phyloP scores from a whole-genome alignment of 2,329 filamentous ascomycete species.

The Claviceps paspali region DNA sequence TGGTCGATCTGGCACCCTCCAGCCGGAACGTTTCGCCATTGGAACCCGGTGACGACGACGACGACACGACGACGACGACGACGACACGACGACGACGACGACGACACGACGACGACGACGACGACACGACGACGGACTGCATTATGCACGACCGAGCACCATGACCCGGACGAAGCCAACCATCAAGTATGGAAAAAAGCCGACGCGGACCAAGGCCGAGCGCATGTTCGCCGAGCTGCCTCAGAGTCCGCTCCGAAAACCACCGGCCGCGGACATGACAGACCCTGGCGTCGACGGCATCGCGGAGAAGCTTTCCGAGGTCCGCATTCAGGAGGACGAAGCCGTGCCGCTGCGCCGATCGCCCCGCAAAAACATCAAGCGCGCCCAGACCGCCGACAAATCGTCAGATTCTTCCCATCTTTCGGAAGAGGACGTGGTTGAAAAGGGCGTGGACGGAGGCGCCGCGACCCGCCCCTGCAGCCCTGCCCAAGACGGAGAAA shows the following conservation, averaged over 20 bases:
- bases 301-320: conserved; percentile 18
- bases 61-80: no score
- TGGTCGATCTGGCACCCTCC: no score
- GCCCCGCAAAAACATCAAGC: conserved; percentile 7
- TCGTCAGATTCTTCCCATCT: conserved; percentile 1
- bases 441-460: not conserved
- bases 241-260: conserved; percentile 29
- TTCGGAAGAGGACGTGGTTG: no score
- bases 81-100: no score
- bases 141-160: conserved; percentile 8
- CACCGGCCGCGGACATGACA: conserved; percentile 4
- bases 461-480: not conserved
- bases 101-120: no score
- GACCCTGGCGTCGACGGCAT: conserved; percentile 18
- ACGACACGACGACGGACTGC: no score
- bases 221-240: conserved; percentile 37
- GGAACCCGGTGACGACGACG: no score
- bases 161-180: conserved; percentile 30
- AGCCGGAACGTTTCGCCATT: no score
- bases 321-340: conserved; percentile 15
- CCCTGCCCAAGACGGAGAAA: conserved; percentile 6
- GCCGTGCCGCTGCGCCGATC: conserved; percentile 5
- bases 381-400: conserved; percentile 4
- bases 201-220: conserved; percentile 30
- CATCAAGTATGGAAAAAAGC: conserved; percentile 36